A percentile compares a stretch with the other conserved stretches of the same genome.
These are phyloP conservation scores for Phytophthora megakarya DNA, from an alignment of 352 stramenopile genomes.

Conservation along the genomic window DNA sequence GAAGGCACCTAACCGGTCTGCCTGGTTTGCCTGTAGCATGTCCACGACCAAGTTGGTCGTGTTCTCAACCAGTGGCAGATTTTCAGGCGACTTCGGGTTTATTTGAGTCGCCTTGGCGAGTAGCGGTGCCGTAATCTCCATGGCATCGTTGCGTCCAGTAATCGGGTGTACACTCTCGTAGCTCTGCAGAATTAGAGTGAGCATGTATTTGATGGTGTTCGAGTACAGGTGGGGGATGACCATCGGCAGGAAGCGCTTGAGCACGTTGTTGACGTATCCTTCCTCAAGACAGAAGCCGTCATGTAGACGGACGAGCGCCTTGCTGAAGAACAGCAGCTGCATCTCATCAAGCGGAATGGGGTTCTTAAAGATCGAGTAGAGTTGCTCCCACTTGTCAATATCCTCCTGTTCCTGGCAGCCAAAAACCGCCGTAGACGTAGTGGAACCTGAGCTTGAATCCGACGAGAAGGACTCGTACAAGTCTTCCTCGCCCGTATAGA, in stretches of 20 bases:
- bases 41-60: constrained; percentile 79
- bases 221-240: constrained; percentile 87
- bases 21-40: constrained; percentile 88
- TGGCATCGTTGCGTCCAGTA: constrained; percentile 85
- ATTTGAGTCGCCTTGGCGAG: constrained; percentile 61
- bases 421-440: constrained; percentile 69
- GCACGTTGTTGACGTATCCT: constrained; percentile 82
- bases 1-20: constrained; percentile 82
- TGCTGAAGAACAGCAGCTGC: constrained; percentile 88
- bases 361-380: constrained; percentile 86
- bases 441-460: constrained; percentile 77
- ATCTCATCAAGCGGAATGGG: constrained; percentile 82
- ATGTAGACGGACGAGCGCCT: constrained; percentile 85
- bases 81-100: constrained; percentile 41
- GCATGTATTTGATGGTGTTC: constrained; percentile 91
- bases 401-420: constrained; percentile 78
- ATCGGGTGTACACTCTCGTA: constrained; percentile 90
- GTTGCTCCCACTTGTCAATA: constrained; percentile 78
- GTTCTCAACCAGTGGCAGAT: constrained; percentile 71
- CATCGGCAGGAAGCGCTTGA: constrained; percentile 75
- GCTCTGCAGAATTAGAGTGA: constrained; percentile 86
- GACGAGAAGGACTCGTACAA: constrained; percentile 90
- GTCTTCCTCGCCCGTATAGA: constrained; percentile 89
- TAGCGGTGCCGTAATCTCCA: constrained; percentile 80
- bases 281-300: constrained; percentile 88